Evolutionary conservation across 805 yeast species (phyloP).

Genomic region (Ogataea paradorogensis): DNA sequence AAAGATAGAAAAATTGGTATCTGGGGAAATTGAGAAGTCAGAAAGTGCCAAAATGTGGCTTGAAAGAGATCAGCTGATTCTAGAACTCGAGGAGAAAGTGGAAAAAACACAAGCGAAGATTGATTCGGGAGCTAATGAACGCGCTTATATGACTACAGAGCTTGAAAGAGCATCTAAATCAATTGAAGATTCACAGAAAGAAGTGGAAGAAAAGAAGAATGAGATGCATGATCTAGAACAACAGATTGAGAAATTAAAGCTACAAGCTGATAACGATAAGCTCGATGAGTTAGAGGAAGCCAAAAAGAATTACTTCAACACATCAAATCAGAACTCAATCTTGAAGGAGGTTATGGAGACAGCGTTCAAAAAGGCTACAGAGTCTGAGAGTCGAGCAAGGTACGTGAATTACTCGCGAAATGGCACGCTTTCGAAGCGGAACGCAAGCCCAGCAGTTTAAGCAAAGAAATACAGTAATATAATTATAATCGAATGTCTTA

Average conservation of each 20-base stretch:
- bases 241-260: conserved; percentile 8
- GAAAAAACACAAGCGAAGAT: conserved; percentile 41
- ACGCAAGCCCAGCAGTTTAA: conserved; percentile 17
- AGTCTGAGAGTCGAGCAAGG: conserved; percentile 21
- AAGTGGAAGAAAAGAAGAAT: conserved; percentile 23
- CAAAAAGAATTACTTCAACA: conserved; percentile 9
- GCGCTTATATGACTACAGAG: conserved; percentile 61
- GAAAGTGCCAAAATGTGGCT: conserved; percentile 25
- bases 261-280: conserved; percentile 1
- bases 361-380: conserved; percentile 20
- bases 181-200: conserved; percentile 40
- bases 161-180: conserved; percentile 51
- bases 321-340: conserved; percentile 10
- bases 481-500: conserved; percentile 2
- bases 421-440: conserved; percentile 21
- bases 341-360: conserved; percentile 15
- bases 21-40: conserved; percentile 22
- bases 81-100: conserved; percentile 46
- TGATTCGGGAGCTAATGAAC: conserved; percentile 53
- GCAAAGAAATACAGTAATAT: not conserved
- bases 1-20: conserved; percentile 23
- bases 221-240: conserved; percentile 7
- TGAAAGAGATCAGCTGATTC: conserved; percentile 39
- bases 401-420: conserved; percentile 27
- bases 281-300: conserved; percentile 8